These are phyloP conservation scores for Picochlorum sp. DNA, from an alignment of 139 green algal genomes.

Conservation along the genomic window DNA sequence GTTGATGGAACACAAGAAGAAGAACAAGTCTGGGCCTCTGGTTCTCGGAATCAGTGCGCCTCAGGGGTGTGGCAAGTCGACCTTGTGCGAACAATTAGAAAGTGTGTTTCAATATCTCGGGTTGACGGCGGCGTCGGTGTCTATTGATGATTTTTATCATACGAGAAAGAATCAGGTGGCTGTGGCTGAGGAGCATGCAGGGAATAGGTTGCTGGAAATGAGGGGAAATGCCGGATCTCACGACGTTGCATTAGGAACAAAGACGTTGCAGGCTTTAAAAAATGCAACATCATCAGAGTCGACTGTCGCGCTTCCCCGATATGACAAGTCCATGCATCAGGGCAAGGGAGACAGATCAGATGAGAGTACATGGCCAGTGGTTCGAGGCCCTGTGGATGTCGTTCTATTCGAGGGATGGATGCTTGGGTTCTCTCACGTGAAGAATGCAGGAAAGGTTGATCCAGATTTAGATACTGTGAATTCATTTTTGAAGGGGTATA, in stretches of 20 bases:
- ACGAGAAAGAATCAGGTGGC: conserved; percentile 43
- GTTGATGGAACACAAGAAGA: conserved; percentile 45
- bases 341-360: conserved; percentile 77
- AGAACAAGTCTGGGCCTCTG: conserved; percentile 26
- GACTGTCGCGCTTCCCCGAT: conserved; percentile 44
- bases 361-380: conserved; percentile 43
- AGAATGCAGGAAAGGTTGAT: conserved; percentile 37
- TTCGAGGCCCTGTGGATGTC: conserved; percentile 68
- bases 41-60: conserved; percentile 84
- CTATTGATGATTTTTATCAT: conserved; percentile 98
- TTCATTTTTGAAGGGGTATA: conserved; percentile 57
- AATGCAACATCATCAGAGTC: neutral
- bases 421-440: conserved; percentile 68
- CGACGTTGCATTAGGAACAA: conserved; percentile 75
- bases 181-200: conserved; percentile 41
- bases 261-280: conserved; percentile 54
- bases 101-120: conserved; percentile 47
- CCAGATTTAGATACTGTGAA: conserved; percentile 65
- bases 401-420: conserved; percentile 99
- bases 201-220: conserved; percentile 79
- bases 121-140: conserved; percentile 59
- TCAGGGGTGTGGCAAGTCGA: conserved; percentile 96
- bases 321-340: conserved; percentile 80
- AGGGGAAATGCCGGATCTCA: conserved; percentile 91
- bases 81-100: conserved; percentile 83